Percentiles rank a stretch among this genome's conserved stretches.
phyloP scores from a whole-genome alignment of 176 grass and related monocot species.

The Oryza officinalis region DNA sequence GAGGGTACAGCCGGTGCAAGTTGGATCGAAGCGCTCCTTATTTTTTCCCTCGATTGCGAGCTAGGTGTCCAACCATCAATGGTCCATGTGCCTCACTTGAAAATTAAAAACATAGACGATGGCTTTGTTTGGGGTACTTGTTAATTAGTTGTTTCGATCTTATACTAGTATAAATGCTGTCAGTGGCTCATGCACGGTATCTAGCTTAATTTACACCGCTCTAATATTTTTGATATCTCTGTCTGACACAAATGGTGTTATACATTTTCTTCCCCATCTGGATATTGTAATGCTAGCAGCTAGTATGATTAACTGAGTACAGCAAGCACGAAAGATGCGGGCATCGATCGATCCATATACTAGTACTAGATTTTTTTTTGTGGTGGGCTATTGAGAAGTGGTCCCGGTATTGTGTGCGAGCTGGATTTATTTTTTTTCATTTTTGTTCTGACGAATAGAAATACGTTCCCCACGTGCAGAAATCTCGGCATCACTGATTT shows the following conservation, averaged over 20 bases:
- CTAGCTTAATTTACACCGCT: background rate
- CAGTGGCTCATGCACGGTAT: background rate
- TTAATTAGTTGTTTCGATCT: slow-evolving; percentile 2
- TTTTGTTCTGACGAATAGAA: background rate
- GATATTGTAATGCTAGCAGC: background rate
- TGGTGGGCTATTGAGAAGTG: background rate
- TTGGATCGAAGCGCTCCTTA: slow-evolving; percentile 20
- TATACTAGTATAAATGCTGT: slow-evolving; percentile 7
- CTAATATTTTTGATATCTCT: background rate
- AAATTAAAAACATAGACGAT: background rate
- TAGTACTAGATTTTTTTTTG: background rate
- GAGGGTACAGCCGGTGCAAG: slow-evolving; percentile 44
- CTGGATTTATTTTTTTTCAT: background rate
- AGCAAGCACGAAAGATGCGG: background rate
- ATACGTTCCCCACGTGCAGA: slow-evolving; percentile 42
- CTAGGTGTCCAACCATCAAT: slow-evolving; percentile 17
- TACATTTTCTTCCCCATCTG: background rate
- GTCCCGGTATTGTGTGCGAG: background rate
- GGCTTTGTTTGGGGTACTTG: background rate
- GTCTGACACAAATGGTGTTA: background rate
- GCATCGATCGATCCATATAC: background rate
- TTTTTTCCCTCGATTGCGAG: background rate
- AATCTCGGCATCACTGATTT: background rate
- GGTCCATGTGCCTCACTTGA: slow-evolving; percentile 50
- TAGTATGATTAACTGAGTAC: background rate